A percentile compares a stretch with the other conserved stretches of the same genome.
phyloP scores from a whole-genome alignment of 2,329 filamentous ascomycete genomes.

The Lasiodiplodia sp. region DNA sequence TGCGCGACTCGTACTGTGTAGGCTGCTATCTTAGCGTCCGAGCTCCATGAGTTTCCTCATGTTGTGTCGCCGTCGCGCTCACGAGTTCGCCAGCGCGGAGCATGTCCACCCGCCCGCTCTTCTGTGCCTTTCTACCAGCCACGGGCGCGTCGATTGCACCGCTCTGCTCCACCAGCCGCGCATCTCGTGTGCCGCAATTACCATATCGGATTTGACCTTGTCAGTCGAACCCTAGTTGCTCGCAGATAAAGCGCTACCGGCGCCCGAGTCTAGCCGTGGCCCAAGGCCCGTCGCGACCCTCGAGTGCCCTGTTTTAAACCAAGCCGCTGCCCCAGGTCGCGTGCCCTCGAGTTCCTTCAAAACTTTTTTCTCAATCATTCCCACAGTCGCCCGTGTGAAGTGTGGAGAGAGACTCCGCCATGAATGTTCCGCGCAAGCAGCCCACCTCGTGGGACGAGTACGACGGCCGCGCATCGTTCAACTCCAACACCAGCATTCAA shows the following conservation, averaged over 20 bases:
- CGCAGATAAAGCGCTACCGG: conserved; percentile 25
- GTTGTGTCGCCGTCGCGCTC: conserved; percentile 12
- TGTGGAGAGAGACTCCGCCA: conserved; percentile 30
- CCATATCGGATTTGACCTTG: conserved; percentile 13
- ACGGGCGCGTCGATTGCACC: neutral
- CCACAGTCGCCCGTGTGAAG: neutral
- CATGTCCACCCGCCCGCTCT: neutral
- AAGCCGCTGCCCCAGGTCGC: conserved; percentile 21
- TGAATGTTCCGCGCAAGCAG: conserved; percentile 49
- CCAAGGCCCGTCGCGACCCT: conserved; percentile 18
- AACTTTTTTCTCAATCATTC: conserved; percentile 1
- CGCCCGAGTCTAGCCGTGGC: conserved; percentile 27
- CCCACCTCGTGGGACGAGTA: conserved; percentile 57
- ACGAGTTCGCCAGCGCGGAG: conserved; percentile 2
- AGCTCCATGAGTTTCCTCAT: neutral
- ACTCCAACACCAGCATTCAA: conserved; percentile 48
- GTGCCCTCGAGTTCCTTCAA: conserved; percentile 3
- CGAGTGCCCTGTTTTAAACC: conserved; percentile 12
- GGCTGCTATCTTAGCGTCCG: conserved; percentile 7
- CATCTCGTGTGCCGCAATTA: conserved; percentile 22
- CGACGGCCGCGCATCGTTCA: conserved; percentile 51
- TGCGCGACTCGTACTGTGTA: conserved; percentile 10
- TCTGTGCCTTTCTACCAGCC: conserved; percentile 4
- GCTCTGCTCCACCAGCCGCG: neutral
- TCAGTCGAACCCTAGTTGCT: conserved; percentile 5